Conservation (phyloP, 805 yeast species). For the Spathaspora arborariae region DNA sequence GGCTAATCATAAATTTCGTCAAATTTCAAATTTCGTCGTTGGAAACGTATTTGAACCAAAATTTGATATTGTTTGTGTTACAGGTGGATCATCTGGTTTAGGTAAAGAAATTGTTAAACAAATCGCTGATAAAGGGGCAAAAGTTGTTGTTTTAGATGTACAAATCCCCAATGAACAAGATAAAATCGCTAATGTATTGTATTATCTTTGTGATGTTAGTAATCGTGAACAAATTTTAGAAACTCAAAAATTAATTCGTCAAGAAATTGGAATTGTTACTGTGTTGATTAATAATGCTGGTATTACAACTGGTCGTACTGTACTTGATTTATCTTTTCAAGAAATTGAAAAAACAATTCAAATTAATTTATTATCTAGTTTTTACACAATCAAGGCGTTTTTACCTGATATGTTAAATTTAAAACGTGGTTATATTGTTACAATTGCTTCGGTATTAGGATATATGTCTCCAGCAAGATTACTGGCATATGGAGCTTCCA, state of each 20-base stretch:
- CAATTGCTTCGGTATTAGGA: constrained; percentile 82
- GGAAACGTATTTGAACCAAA: constrained; percentile 52
- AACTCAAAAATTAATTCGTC: constrained; percentile 36
- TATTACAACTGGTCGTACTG: constrained; percentile 53
- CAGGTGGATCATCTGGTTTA: constrained; percentile 83
- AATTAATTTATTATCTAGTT: constrained; percentile 68
- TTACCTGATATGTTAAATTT: constrained; percentile 65
- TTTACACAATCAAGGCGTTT: constrained; percentile 65
- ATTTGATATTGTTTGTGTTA: constrained; percentile 64
- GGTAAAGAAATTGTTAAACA: constrained; percentile 59
- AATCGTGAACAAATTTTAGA: constrained; percentile 40
- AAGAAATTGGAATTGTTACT: constrained; percentile 57
- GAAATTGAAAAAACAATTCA: constrained; percentile 62
- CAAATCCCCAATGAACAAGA: constrained; percentile 32
- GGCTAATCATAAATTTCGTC: constrained; percentile 19
- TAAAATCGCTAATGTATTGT: constrained; percentile 41
- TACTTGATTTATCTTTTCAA: constrained; percentile 49
- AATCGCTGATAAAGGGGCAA: constrained; percentile 42
- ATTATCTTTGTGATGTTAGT: constrained; percentile 70
- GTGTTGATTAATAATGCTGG: constrained; percentile 87
- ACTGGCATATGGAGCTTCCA: constrained; percentile 85
- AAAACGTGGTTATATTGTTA: constrained; percentile 72
- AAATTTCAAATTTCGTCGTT: constrained; percentile 35
- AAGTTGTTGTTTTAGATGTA: constrained; percentile 67
- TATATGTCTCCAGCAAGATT: constrained; percentile 79